Evolutionary conservation across 1,284 basidiomycete species (phyloP), one percentile per base, ranked within the genome.

Genomic region (Naganishia albida): DNA sequence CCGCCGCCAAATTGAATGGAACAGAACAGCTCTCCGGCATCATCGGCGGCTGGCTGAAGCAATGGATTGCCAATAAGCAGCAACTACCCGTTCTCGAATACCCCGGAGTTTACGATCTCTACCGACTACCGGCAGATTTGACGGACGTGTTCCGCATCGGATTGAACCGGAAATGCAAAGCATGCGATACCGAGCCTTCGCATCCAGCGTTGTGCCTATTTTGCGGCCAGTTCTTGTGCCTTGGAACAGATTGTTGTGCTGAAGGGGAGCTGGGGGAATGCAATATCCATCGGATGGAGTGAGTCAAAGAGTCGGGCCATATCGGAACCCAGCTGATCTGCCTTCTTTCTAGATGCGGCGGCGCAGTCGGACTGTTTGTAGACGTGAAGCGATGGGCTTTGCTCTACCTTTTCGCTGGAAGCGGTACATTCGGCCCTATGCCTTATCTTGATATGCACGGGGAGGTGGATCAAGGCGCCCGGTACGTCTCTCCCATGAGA

Each of bases 361-460:
- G 93, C 2, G 86, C 87, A 0, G 83, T 92, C 40, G 96, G 94
- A 7, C 79, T 94, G 64, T 99, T 89, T 78, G 94, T 96, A 77
- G 85, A 95, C 64, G 87, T 97, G 71, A 94, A 95, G 76, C 86
- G 91, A 52, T 97, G 94, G 78, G 86, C 89, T n/a, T 75, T 98
- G 50, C 77, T 99, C n/a, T 93, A 93, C 75, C 83, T 99, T 4
- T 94, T 93, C 73, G 88, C 88, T 30, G 88, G 87, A 67, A 92
- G 89, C 64, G 96, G 95, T 10, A 86, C 90, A 3, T 98, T 96
- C 78, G 84, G 86, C 1, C 86, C 87, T 25, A 91, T 93, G 51
- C 94, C 96, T 0, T 99, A 97, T 74, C 83, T 99, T 48, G 96
- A 99, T 72, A 86, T 87, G 3, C 95, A 99, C 70, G 96, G 96